phyloP scores from a whole-genome alignment of 441 rosid genomes.

The Pelargonium australe region DNA sequence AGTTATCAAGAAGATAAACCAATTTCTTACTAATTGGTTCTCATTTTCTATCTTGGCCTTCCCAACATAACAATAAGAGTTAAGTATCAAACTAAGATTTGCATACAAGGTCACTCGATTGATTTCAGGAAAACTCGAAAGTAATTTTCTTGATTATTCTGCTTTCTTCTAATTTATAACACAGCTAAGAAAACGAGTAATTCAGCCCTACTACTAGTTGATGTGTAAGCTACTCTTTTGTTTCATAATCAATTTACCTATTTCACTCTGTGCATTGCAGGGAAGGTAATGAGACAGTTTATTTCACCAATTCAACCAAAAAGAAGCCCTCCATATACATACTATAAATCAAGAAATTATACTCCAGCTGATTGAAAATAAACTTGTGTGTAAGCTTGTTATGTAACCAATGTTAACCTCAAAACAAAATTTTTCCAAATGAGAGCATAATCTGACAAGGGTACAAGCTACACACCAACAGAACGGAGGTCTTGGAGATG shows the following conservation, averaged over 20 bases:
- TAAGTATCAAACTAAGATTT: background rate
- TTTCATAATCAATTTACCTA: background rate
- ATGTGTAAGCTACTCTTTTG: background rate
- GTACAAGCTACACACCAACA: slow-evolving; percentile 40
- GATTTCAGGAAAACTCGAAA: no score
- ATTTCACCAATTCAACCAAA: background rate
- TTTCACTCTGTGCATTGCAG: background rate
- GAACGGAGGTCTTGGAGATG: slow-evolving; percentile 74
- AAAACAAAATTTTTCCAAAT: no score
- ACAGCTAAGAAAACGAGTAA: background rate
- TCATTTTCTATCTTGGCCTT: background rate
- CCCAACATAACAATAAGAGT: background rate
- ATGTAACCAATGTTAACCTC: no score
- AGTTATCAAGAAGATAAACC: background rate
- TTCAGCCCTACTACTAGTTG: background rate
- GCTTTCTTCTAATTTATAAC: background rate
- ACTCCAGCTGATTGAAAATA: background rate
- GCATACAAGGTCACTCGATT: background rate
- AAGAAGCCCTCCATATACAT: no score
- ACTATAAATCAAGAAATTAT: background rate
- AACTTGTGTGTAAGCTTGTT: background rate
- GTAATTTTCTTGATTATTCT: background rate
- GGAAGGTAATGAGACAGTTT: background rate
- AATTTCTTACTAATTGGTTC: background rate
- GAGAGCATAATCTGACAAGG: background rate